Evolutionary conservation across 2,329 filamentous ascomycete genomes (phyloP).

Genomic region (Lecanicillium sp.): DNA sequence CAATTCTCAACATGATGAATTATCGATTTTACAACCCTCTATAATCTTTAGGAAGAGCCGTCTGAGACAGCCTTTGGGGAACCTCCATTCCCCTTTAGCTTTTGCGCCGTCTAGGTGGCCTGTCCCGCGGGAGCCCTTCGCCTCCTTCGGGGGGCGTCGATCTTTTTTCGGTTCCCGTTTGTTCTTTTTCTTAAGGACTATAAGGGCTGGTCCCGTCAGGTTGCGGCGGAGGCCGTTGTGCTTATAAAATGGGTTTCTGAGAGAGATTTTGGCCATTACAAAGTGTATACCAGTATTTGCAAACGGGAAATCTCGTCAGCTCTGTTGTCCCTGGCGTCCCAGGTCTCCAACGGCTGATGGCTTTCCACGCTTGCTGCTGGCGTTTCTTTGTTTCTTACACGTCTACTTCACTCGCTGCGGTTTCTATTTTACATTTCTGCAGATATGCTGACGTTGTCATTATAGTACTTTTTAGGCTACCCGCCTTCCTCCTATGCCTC

Average conservation of each 20-base stretch:
- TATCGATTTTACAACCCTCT: constrained; percentile 27
- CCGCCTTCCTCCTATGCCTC: no score
- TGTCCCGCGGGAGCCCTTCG: constrained; percentile 7
- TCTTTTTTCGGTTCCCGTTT: constrained; percentile 4
- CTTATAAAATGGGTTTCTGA: constrained; percentile 41
- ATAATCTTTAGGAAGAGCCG: constrained; percentile 37
- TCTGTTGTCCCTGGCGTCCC: no score
- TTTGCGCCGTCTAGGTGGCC: constrained; percentile 6
- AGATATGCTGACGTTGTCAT: constrained; percentile 1
- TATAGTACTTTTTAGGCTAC: background rate
- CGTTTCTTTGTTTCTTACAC: no score
- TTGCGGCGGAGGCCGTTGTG: constrained; percentile 31
- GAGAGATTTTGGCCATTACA: constrained; percentile 19
- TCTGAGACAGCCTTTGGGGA: constrained; percentile 31
- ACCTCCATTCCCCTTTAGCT: constrained; percentile 1
- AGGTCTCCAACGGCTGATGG: no score
- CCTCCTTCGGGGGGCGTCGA: background rate
- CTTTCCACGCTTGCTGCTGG: no score
- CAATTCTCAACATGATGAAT: constrained; percentile 31
- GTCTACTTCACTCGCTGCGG: background rate
- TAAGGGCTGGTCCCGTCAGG: constrained; percentile 19
- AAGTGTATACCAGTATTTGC: no score
- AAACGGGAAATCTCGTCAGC: no score
- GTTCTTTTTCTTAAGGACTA: no score
- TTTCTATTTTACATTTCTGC: constrained; percentile 5